phyloP scores from a whole-genome alignment of 2,329 filamentous ascomycete species.

The Ambrosiella beaveri region DNA sequence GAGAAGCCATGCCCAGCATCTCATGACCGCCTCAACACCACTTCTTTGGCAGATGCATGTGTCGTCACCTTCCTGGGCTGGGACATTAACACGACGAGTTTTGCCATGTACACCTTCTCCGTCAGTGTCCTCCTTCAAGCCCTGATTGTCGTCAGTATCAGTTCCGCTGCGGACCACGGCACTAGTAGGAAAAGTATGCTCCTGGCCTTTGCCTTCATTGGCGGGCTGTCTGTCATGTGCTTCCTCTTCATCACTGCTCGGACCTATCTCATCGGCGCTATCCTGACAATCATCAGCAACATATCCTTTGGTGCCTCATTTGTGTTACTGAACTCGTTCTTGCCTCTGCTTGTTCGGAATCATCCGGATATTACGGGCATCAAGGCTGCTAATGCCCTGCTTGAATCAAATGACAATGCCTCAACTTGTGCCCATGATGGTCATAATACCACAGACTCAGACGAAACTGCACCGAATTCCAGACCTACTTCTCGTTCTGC shows the following conservation, averaged over 20 bases:
- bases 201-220: constrained; percentile 66
- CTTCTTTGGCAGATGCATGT: constrained; percentile 39
- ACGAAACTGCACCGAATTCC: constrained; percentile 15
- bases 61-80: constrained; percentile 65
- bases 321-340: constrained; percentile 85
- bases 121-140: constrained; percentile 80
- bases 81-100: constrained; percentile 88
- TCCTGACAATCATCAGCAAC: constrained; percentile 80
- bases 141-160: constrained; percentile 86
- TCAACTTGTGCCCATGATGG: background rate
- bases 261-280: constrained; percentile 61
- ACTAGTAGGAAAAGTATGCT: constrained; percentile 79
- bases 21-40: constrained; percentile 30
- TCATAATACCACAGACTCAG: background rate
- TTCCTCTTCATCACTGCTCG: constrained; percentile 64
- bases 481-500: constrained; percentile 27
- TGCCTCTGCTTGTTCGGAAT: constrained; percentile 77
- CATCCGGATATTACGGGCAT: constrained; percentile 36
- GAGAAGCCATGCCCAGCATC: constrained; percentile 55
- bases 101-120: constrained; percentile 97
- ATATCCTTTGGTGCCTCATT: constrained; percentile 91
- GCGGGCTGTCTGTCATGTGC: constrained; percentile 69
- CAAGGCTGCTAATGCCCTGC: background rate
- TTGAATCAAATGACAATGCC: background rate
- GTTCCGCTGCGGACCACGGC: constrained; percentile 87